Percentiles rank a stretch among this genome's conserved stretches.
Evolutionary conservation across 768 basidiomycete genomes (phyloP).

Genomic region (Flagelloscypha sp.): DNA sequence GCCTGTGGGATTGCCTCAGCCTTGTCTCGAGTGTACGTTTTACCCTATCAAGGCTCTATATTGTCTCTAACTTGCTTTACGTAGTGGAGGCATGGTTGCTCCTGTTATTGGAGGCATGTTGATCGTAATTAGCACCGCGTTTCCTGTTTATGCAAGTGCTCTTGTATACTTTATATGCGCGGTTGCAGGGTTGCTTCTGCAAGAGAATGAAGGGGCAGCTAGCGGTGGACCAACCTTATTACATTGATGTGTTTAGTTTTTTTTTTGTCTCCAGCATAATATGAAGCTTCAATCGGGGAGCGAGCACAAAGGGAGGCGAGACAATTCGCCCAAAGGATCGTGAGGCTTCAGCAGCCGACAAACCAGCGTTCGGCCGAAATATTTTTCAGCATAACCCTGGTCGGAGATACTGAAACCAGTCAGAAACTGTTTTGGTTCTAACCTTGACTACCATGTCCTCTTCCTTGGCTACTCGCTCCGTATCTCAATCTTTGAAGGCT

Average conservation of each 20-base stretch:
- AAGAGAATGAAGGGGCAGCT: conserved; percentile 43
- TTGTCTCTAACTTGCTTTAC: conserved; percentile 3
- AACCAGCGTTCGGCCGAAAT: too few relatives aligned
- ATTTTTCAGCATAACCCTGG: too few relatives aligned
- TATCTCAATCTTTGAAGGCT: conserved; percentile 52
- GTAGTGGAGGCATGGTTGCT: conserved; percentile 83
- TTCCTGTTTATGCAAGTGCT: conserved; percentile 74
- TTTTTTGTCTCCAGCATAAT: too few relatives aligned
- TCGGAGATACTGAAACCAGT: too few relatives aligned
- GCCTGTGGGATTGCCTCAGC: conserved; percentile 86
- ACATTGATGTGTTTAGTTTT: too few relatives aligned
- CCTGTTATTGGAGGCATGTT: conserved; percentile 72
- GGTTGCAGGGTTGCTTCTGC: conserved; percentile 50
- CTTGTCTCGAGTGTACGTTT: conserved; percentile 67
- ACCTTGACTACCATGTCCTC: conserved; percentile 43
- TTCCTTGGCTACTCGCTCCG: conserved; percentile 56
- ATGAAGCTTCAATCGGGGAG: too few relatives aligned
- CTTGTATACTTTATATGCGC: conserved; percentile 57
- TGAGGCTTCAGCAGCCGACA: too few relatives aligned
- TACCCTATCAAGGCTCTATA: conserved; percentile 3
- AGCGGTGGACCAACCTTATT: too few relatives aligned
- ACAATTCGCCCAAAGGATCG: too few relatives aligned
- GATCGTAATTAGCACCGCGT: conserved; percentile 53
- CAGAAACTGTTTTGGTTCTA: too few relatives aligned
- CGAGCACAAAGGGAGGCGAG: too few relatives aligned